These are phyloP conservation scores for Uromyces viciae-fabae DNA, from an alignment of 1,284 basidiomycete species.

Conservation along the genomic window DNA sequence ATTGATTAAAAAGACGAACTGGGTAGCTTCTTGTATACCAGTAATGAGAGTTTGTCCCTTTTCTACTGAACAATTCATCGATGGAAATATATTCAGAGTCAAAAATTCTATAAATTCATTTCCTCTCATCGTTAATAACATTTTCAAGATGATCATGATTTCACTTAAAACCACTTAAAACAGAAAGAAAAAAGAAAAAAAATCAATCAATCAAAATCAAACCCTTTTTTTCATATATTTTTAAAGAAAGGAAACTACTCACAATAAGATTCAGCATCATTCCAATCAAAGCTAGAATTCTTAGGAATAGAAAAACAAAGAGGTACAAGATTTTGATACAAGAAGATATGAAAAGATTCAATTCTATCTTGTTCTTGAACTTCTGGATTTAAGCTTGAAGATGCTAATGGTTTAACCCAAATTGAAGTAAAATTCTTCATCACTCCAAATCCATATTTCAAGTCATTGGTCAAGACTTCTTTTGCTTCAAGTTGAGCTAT, in stretches of 20 bases:
- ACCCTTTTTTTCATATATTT: neutral
- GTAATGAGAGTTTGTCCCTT: constrained; percentile 58
- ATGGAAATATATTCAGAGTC: constrained; percentile 73
- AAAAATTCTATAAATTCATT: constrained; percentile 81
- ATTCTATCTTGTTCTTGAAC: too few relatives aligned
- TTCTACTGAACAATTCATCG: constrained; percentile 77
- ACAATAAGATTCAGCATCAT: constrained; percentile 69
- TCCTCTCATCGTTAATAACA: constrained; percentile 71
- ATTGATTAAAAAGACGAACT: constrained; percentile 2
- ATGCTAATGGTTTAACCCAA: constrained; percentile 63
- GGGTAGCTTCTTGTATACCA: constrained; percentile 25
- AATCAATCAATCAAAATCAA: too few relatives aligned
- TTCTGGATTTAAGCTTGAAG: constrained; percentile 51
- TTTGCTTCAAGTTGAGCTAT: constrained; percentile 65
- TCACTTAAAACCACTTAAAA: constrained; percentile 73
- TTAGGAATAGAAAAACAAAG: constrained; percentile 78
- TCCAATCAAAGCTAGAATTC: constrained; percentile 74
- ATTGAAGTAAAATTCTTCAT: constrained; percentile 66
- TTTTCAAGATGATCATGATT: constrained; percentile 77
- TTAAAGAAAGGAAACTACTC: neutral
- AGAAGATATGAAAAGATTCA: constrained; percentile 86
- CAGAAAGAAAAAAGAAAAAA: neutral
- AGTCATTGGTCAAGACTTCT: constrained; percentile 65
- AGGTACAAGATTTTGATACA: constrained; percentile 83
- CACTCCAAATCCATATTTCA: constrained; percentile 78